Percentiles rank a stretch among this genome's conserved stretches.
Evolutionary conservation across 768 basidiomycete species (phyloP).

Genomic region (Serpula lacrymans): DNA sequence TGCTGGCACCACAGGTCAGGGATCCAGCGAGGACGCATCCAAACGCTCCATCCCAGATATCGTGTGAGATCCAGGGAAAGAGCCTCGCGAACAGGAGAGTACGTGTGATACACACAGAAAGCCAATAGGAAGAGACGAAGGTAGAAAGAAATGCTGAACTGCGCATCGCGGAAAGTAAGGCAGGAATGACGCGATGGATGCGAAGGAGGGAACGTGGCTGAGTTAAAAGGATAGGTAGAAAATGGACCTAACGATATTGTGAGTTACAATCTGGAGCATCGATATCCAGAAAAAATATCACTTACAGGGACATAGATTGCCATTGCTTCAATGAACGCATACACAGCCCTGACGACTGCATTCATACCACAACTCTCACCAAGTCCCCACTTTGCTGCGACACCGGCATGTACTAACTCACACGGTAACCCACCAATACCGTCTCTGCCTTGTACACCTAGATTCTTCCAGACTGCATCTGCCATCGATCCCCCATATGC

Average conservation of each 20-base stretch:
- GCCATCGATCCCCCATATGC: constrained; percentile 58
- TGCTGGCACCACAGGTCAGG: constrained; percentile 68
- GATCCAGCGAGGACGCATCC: constrained; percentile 68
- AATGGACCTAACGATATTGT: constrained; percentile 52
- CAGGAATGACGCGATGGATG: constrained; percentile 36
- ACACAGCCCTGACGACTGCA: constrained; percentile 45
- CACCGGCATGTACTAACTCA: constrained; percentile 65
- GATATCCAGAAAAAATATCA: constrained; percentile 4
- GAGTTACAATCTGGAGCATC: background rate
- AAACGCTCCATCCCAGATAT: constrained; percentile 76
- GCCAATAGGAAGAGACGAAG: constrained; percentile 72
- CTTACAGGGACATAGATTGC: constrained; percentile 71
- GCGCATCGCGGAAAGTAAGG: constrained; percentile 50
- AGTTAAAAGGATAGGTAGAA: constrained; percentile 62
- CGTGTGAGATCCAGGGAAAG: constrained; percentile 66
- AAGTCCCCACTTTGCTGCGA: constrained; percentile 44
- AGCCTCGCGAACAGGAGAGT: constrained; percentile 61
- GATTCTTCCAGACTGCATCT: constrained; percentile 47
- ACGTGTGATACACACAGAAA: constrained; percentile 64
- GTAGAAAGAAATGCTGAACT: constrained; percentile 71
- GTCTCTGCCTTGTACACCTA: constrained; percentile 50
- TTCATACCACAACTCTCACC: constrained; percentile 61
- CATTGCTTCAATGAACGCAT: constrained; percentile 61
- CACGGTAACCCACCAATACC: constrained; percentile 74
- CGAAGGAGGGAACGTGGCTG: constrained; percentile 51